Conservation (phyloP, 1,284 basidiomycete species). For the Sutorius eximius region DNA sequence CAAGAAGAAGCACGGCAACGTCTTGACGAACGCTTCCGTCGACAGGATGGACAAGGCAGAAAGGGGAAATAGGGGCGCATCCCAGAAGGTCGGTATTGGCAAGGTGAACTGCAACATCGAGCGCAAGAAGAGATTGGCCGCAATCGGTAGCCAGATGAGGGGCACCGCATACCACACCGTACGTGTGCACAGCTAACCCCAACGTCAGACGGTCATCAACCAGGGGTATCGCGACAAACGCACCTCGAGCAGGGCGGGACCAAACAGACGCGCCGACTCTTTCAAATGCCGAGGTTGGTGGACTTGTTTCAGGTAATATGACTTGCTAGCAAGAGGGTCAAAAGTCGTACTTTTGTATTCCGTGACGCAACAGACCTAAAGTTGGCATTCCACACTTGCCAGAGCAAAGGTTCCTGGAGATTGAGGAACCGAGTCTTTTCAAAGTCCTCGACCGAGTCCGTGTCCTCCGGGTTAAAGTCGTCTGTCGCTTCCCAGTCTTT, state of each 20-base stretch:
- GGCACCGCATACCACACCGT: constrained; percentile 97
- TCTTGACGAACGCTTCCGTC: constrained; percentile 47
- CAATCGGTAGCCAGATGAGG: constrained; percentile 88
- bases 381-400: constrained; percentile 82
- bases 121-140: constrained; percentile 77
- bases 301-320: constrained; percentile 95
- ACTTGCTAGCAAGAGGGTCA: constrained; percentile 58
- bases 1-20: constrained; percentile 66
- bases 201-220: constrained; percentile 6
- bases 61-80: constrained; percentile 56
- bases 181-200: constrained; percentile 70
- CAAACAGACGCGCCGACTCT: constrained; percentile 87
- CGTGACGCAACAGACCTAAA: constrained; percentile 61
- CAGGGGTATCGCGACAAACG: constrained; percentile 10
- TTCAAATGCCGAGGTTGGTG: constrained; percentile 93
- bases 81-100: constrained; percentile 56
- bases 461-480: constrained; percentile 88
- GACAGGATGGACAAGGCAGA: constrained; percentile 47
- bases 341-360: not conserved
- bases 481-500: constrained; percentile 85
- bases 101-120: constrained; percentile 81
- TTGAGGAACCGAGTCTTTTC: constrained; percentile 93
- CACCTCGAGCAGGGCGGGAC: constrained; percentile 80
- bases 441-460: constrained; percentile 76
- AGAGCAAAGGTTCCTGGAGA: constrained; percentile 81